Base-by-base conservation (phyloP, 2,329 filamentous ascomycete genomes). In the Talaromyces sp. region DNA sequence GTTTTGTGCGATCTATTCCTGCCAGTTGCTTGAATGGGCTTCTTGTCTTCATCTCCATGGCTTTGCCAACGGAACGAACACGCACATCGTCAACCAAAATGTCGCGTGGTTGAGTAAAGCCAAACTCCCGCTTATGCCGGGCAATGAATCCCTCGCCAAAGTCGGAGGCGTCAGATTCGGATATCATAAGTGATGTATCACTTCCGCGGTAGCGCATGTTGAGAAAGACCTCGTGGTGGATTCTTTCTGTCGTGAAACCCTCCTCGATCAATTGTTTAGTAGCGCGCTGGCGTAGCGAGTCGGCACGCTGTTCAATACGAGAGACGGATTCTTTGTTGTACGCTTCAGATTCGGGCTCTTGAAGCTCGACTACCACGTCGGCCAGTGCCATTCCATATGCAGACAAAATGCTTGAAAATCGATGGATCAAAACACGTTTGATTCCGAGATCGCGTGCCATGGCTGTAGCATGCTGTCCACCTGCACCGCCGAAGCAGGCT, bases 361-460 rank as follows among this genome's bases (percentile, higher is more conserved):
- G 70, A 0, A 66, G 65, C 41, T 80, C 77, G 5, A 69, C 66
- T 4, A 77, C 75, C 0, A 78, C 65, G 58, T 78, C 71, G 0
- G 77, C 74, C 4, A 78, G 68, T 1, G 76, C 72, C 64, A 80
- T 78, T 13, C 78, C 78, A 49, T 80, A 79, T 0, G 78, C 79
- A 0, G 77, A 80, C 0, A 81, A 66, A 3, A 79, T 65, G 0
- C 72, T 75, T 0, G 75, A 78, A 53, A 72, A 75, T 21, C 74
- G 73, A 58, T 79, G 79, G n/a, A 81, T 76, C 2, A 81, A 63
- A 11, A 80, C 72, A 0, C 70, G 69, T 4, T 66, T 68, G 19
- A 81, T 79, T 0, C 76, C 75, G 0, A 81, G 69, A 1, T 74
- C 71, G 9, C 71, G 66, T 0, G 77, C 78, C 43, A 81, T 78